Conservation (phyloP, 345 rosid species). For the Atalantia buxifolia region DNA sequence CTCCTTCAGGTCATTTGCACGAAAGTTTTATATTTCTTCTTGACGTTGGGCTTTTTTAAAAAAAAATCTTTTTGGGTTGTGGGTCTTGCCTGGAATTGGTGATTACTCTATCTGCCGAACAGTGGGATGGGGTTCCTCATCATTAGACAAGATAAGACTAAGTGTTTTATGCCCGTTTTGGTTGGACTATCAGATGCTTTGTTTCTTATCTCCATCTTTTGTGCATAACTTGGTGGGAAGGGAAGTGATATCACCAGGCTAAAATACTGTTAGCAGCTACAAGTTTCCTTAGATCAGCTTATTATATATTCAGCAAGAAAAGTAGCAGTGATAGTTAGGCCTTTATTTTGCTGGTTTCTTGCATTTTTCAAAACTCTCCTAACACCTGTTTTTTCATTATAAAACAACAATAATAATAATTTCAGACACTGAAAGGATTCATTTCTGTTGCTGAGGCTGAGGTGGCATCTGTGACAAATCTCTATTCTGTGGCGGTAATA, state of each 20-base stretch:
- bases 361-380: conserved; percentile 10
- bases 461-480: conserved; percentile 70
- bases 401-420: not conserved
- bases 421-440: conserved; percentile 78
- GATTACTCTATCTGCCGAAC: not conserved
- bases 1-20: not conserved
- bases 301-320: not conserved
- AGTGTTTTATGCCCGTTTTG: not conserved
- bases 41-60: not conserved
- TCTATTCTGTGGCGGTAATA: conserved; percentile 85
- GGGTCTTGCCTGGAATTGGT: not conserved
- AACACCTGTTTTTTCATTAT: not conserved
- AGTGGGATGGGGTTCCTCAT: not conserved
- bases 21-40: not conserved
- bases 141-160: not conserved
- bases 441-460: conserved; percentile 72
- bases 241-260: not conserved
- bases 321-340: not conserved
- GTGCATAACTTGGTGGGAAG: not conserved
- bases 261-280: not conserved
- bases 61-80: not conserved
- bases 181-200: no score
- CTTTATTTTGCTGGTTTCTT: not conserved
- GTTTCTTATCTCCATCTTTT: not conserved
- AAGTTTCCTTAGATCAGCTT: not conserved